Evolutionary conservation across 2,329 filamentous ascomycete genomes (phyloP), one percentile per base, ranked within the genome.

Genomic region (Trichoderma sp.): DNA sequence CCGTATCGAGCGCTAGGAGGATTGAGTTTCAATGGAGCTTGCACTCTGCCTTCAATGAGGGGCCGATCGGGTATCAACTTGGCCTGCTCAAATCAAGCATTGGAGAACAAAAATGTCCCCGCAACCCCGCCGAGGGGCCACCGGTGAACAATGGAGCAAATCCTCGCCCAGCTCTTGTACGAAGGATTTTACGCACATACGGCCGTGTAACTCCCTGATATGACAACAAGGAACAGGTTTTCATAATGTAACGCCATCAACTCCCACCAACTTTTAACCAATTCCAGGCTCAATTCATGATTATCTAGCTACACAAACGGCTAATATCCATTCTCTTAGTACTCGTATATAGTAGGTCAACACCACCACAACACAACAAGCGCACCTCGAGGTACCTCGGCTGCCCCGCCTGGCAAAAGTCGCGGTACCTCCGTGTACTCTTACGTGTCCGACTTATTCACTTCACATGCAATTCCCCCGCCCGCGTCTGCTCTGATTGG

Each of bases 391-490:
- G 51, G 64, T 43, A 67, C 53, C 51, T 67, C 64, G 24, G 24
- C 34, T 30, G 28, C 51, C 32, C 64, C 64, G 24, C 51, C 64
- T 30, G 8, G 15, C 39, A 5, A 4, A 39, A 39, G 51, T 67
- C 51, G 63, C 51, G 32, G 51, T 56, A 56, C 61, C 36, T 64
- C 24, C 18, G 11, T 64, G 36, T 64, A 51, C 36, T 47, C 47
- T 53, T 12, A 53, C 47, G 47, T 53, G 47, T 24, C 4, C 18
- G 21, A 12, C 21, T 14, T 26, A 12, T 11, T 39, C 36, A 32
- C 56, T 69, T 60, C 56, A 60, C 66, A 68, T 68, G 65, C 65
- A 68, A 61, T 18, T 51, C 32, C 51, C 53, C 66, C 64, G 47
- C 64, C 47, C 51, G 24, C 24, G 47, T 6, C 18, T 26, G 9